Base-by-base conservation (phyloP, 1,284 basidiomycete species). In the Leccinum insolens region DNA sequence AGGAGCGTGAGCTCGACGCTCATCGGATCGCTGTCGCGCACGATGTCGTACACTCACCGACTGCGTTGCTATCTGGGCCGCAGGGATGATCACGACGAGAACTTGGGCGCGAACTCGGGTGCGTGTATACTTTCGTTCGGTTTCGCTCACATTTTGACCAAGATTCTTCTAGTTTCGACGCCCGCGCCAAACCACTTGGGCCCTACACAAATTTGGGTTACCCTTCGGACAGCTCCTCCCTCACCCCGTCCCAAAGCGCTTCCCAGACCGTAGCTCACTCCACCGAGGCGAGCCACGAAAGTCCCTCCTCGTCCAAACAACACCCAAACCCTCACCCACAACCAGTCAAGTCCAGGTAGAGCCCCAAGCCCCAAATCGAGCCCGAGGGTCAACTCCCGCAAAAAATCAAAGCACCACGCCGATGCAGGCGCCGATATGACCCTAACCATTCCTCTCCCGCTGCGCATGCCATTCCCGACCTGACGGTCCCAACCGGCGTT, bases 11-110 rank as follows among this genome's bases (percentile, higher is more conserved):
- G 65, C 82, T 93, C 3, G 85, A 86, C 3, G 76, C 76, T 0
- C 80, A 84, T 63, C 83, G 91, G 1, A 77, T 82, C 25, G 80
- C 79, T 25, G 82, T 88, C 12, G 82, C 92, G 12, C 81, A 9
- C 82, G 92, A 3, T 89, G 88, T 71, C 82, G 80, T 37, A 90
- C 90, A 0, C 82, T 94, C 72, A 83, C 86, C 3, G 86, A 91
- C 66, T 92, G 89, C 71, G 91, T 87, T 1, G 85, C 82, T 82
- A 78, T 81, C 3, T 93, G 90, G 90, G 78, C 82, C 31, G 31
- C 31, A 31, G 31, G 8, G 31, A 34, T 34, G 31, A 34, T 39
- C 37, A 14, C 12, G 6, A 39, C 12, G 39, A 12, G 39, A 39
- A 14, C 39, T 2, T 39, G 39, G 39, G 39, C 39, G 4, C 12